Evolutionary conservation across 2,329 filamentous ascomycete genomes (phyloP).

Genomic region (Fusarium sp.): DNA sequence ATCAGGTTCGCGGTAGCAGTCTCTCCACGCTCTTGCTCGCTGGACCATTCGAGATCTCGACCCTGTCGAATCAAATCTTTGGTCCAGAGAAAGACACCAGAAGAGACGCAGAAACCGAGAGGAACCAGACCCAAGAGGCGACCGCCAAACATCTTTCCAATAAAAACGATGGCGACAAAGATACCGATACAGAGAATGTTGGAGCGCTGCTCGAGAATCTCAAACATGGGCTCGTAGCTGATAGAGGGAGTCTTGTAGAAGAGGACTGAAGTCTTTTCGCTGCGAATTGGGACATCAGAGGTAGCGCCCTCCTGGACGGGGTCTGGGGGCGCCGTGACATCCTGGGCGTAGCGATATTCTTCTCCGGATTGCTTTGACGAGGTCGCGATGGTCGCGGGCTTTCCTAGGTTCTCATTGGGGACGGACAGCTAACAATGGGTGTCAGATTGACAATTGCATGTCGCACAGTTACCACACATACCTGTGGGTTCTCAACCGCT

Average conservation of each 20-base stretch:
- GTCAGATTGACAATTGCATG: neutral
- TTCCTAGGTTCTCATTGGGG: constrained; percentile 89
- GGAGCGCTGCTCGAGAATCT: constrained; percentile 79
- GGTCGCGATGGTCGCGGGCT: constrained; percentile 78
- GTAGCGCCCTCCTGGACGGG: constrained; percentile 85
- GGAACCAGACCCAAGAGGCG: constrained; percentile 81
- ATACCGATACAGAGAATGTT: constrained; percentile 77
- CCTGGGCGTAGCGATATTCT: constrained; percentile 87
- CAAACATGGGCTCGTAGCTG: constrained; percentile 91
- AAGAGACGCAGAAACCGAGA: constrained; percentile 76
- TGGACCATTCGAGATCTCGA: constrained; percentile 86
- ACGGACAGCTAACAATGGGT: constrained; percentile 69
- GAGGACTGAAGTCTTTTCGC: constrained; percentile 95
- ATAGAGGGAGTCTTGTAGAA: constrained; percentile 95
- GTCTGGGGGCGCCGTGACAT: constrained; percentile 90
- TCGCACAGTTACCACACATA: constrained; percentile 48
- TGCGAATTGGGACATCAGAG: constrained; percentile 93
- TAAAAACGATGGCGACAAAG: constrained; percentile 77
- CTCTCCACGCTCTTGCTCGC: constrained; percentile 85
- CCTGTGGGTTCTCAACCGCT: constrained; percentile 77
- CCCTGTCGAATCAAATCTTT: constrained; percentile 88
- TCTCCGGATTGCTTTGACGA: constrained; percentile 76
- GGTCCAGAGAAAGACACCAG: constrained; percentile 88
- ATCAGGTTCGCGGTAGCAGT: constrained; percentile 89
- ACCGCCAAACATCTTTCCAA: constrained; percentile 85